These are phyloP conservation scores for Metschnikowia corniflorae DNA, from an alignment of 805 yeast species.

Conservation along the genomic window DNA sequence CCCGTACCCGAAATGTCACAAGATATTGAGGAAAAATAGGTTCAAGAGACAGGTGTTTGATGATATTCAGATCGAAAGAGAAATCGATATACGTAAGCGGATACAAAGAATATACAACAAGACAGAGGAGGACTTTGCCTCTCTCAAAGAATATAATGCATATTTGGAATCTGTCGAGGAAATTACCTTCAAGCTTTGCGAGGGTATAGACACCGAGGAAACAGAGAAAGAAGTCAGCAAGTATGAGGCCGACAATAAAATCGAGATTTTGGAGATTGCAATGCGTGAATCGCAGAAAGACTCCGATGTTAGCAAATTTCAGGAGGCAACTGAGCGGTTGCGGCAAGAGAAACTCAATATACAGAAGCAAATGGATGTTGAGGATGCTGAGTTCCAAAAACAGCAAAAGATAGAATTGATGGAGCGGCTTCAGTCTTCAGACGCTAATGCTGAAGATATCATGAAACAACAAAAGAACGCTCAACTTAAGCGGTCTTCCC, in stretches of 20 bases:
- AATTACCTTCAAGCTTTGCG: slow-evolving; percentile 69
- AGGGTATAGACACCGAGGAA: slow-evolving; percentile 63
- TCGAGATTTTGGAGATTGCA: slow-evolving; percentile 72
- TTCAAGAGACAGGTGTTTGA: slow-evolving; percentile 93
- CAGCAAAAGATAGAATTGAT: slow-evolving; percentile 41
- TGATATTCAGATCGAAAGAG: slow-evolving; percentile 84
- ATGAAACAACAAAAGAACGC: slow-evolving; percentile 35
- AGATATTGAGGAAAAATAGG: slow-evolving; percentile 78
- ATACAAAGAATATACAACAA: slow-evolving; percentile 78
- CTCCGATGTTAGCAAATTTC: slow-evolving; percentile 67
- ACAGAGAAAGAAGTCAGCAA: slow-evolving; percentile 64
- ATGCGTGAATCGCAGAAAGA: slow-evolving; percentile 56
- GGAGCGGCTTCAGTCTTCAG: slow-evolving; percentile 34
- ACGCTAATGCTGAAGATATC: slow-evolving; percentile 36
- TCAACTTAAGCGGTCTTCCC: slow-evolving; percentile 58
- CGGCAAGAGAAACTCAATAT: slow-evolving; percentile 64
- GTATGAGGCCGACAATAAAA: slow-evolving; percentile 71
- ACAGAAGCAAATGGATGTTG: slow-evolving; percentile 55
- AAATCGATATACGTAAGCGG: slow-evolving; percentile 83
- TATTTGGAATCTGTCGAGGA: slow-evolving; percentile 84
- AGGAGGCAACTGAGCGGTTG: slow-evolving; percentile 48
- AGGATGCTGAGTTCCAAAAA: slow-evolving; percentile 37
- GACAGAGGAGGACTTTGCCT: slow-evolving; percentile 66
- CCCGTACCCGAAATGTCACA: slow-evolving; percentile 89
- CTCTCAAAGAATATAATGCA: slow-evolving; percentile 59